Conservation (phyloP, 257 asterid species). For the Nicotiana undulata region DNA sequence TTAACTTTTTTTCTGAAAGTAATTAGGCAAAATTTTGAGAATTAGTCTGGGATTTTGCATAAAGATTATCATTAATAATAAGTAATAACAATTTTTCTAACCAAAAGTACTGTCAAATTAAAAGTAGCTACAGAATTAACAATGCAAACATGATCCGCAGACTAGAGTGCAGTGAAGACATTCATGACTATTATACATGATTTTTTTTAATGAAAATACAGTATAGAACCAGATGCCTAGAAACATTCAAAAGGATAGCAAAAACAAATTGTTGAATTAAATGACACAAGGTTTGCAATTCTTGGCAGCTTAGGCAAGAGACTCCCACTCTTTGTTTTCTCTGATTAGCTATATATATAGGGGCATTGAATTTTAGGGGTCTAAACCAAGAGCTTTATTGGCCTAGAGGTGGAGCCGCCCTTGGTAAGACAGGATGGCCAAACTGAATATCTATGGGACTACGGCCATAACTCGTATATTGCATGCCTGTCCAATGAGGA, state of each 20-base stretch:
- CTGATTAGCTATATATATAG: slow-evolving; percentile 22
- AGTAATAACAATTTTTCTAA: not conserved
- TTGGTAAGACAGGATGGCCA: slow-evolving; percentile 36
- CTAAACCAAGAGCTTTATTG: too few relatives aligned
- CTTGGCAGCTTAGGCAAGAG: slow-evolving; percentile 38
- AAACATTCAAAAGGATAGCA: not conserved
- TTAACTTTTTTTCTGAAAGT: too few relatives aligned
- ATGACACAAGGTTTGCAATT: not conserved
- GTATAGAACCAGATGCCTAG: slow-evolving; percentile 10
- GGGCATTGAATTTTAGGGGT: too few relatives aligned
- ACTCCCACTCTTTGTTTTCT: slow-evolving; percentile 41
- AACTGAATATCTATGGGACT: too few relatives aligned
- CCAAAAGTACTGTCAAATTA: slow-evolving; percentile 13
- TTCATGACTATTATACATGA: slow-evolving; percentile 10
- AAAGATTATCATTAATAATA: too few relatives aligned
- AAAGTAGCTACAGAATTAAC: slow-evolving; percentile 5
- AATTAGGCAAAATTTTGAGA: too few relatives aligned
- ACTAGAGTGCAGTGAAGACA: slow-evolving; percentile 15
- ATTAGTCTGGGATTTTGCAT: too few relatives aligned
- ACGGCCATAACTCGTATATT: slow-evolving; percentile 50
- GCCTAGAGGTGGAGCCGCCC: too few relatives aligned
- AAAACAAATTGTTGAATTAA: slow-evolving; percentile 7
- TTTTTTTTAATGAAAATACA: slow-evolving; percentile 13
- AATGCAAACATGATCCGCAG: slow-evolving; percentile 8
- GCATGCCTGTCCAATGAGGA: slow-evolving; percentile 79